Conservation (phyloP, 352 stramenopile genomes). For the Globisporangium parvum region DNA sequence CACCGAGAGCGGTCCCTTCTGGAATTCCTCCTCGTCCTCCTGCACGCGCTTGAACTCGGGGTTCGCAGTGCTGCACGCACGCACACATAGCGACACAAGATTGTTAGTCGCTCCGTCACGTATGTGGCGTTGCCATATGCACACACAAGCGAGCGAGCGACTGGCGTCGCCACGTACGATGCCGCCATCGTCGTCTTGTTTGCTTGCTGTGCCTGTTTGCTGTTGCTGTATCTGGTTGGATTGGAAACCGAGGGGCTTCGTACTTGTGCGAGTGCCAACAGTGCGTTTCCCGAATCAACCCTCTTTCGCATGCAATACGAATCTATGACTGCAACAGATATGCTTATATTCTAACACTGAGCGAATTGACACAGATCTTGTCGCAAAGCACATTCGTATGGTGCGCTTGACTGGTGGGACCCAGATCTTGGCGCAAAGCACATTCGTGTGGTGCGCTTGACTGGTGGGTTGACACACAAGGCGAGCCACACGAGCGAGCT, state of each 20-base stretch:
- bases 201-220: neutral
- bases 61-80: constrained; percentile 15
- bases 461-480: neutral
- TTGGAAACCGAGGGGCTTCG: neutral
- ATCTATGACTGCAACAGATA: no score
- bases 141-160: neutral
- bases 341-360: no score
- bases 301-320: neutral
- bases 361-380: neutral
- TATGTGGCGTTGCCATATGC: neutral
- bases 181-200: constrained; percentile 1
- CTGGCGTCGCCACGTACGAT: constrained; percentile 1
- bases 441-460: neutral
- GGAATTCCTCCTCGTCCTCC: constrained; percentile 92
- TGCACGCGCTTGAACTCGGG: constrained; percentile 82
- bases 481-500: neutral
- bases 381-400: neutral
- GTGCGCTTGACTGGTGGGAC: neutral
- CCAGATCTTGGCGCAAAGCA: neutral
- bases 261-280: neutral
- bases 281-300: neutral
- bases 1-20: constrained; percentile 95
- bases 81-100: neutral
- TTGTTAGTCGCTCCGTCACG: neutral
- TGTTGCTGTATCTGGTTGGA: constrained; percentile 1